These are phyloP conservation scores for Candida sphagnicola DNA, from an alignment of 805 yeast species.

Conservation along the genomic window DNA sequence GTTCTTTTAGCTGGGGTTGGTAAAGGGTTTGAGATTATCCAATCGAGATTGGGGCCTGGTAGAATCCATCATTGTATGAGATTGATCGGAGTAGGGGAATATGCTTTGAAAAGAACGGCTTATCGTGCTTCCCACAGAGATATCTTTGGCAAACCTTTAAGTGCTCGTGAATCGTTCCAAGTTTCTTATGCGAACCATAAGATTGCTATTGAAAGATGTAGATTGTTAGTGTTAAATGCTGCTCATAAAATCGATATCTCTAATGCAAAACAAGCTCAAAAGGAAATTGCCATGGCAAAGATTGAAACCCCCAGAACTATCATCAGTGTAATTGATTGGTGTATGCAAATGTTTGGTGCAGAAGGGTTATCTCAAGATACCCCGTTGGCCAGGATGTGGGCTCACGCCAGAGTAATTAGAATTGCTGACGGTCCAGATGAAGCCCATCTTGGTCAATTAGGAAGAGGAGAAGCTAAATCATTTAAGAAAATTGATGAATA, in stretches of 20 bases:
- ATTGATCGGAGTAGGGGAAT: slow-evolving; percentile 57
- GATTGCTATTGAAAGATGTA: slow-evolving; percentile 51
- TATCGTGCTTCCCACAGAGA: slow-evolving; percentile 49
- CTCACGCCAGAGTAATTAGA: slow-evolving; percentile 50
- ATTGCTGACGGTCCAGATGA: slow-evolving; percentile 73
- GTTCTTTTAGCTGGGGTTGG: slow-evolving; percentile 42
- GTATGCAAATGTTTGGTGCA: slow-evolving; percentile 61
- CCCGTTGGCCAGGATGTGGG: slow-evolving; percentile 51
- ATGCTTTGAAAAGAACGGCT: slow-evolving; percentile 44
- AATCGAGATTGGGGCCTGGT: slow-evolving; percentile 66
- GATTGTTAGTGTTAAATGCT: slow-evolving; percentile 53
- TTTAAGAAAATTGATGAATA: slow-evolving; percentile 33
- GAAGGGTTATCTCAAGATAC: slow-evolving; percentile 63
- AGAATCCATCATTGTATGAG: slow-evolving; percentile 70
- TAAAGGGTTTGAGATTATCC: slow-evolving; percentile 59
- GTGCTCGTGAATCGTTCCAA: slow-evolving; percentile 47
- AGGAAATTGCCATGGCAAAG: slow-evolving; percentile 60
- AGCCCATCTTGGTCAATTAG: slow-evolving; percentile 57
- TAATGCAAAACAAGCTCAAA: slow-evolving; percentile 51
- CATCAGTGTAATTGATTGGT: slow-evolving; percentile 52
- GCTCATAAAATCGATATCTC: slow-evolving; percentile 54
- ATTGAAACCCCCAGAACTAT: slow-evolving; percentile 59
- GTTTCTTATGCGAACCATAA: slow-evolving; percentile 48
- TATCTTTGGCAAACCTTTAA: slow-evolving; percentile 50
- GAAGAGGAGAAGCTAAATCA: slow-evolving; percentile 41